Evolutionary conservation across 768 basidiomycete genomes (phyloP).

Genomic region (Mycena alexandri): DNA sequence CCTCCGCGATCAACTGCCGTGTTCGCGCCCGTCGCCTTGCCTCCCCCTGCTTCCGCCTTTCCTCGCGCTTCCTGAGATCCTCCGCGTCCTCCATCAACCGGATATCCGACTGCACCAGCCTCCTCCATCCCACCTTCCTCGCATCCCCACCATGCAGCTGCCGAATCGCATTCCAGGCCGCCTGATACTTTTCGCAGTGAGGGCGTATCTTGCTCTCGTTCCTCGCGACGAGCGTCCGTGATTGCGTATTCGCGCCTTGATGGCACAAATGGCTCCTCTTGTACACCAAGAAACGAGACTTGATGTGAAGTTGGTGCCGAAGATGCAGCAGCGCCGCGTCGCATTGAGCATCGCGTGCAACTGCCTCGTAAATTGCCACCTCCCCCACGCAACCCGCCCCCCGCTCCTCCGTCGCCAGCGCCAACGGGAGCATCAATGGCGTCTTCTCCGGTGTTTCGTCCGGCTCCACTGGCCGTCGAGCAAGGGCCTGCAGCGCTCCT

Average conservation of each 20-base stretch:
- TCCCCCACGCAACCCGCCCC: neutral
- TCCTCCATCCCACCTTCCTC: no score
- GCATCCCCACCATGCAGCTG: neutral
- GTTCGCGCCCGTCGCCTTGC: no score
- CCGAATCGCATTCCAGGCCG: slow-evolving; percentile 2
- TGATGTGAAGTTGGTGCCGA: neutral
- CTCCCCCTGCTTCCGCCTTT: no score
- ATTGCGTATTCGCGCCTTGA: neutral
- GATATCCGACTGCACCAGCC: no score
- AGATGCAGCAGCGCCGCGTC: neutral
- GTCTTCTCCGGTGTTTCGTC: neutral
- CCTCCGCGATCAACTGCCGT: no score
- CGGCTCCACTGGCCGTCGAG: neutral
- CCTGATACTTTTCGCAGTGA: slow-evolving; percentile 5
- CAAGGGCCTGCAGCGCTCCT: neutral
- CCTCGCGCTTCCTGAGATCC: no score
- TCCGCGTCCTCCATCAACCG: no score
- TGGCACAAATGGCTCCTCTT: neutral
- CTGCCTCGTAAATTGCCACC: neutral
- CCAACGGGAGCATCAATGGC: slow-evolving; percentile 2
- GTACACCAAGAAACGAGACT: neutral
- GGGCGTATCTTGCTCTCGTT: slow-evolving; percentile 7
- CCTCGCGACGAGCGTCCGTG: neutral
- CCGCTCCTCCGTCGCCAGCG: neutral
- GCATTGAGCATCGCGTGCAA: no score